Evolutionary conservation across 2,329 filamentous ascomycete species (phyloP).

Genomic region (Fusarium equiseti): DNA sequence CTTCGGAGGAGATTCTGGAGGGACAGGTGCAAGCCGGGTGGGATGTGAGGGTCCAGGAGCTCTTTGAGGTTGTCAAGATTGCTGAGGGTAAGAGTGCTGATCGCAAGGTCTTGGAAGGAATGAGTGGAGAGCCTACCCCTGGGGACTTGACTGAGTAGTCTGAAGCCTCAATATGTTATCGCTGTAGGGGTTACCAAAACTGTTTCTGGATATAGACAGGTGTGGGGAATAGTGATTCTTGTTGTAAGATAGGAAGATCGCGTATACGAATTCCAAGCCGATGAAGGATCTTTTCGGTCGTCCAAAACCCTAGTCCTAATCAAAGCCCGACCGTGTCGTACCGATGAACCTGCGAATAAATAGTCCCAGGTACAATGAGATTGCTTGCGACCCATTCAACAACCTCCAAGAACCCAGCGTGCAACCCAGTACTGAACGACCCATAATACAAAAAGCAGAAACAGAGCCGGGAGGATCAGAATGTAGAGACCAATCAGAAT

Average conservation of each 20-base stretch:
- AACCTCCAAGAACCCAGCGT: background rate
- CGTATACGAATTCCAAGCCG: no score
- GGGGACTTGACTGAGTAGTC: background rate
- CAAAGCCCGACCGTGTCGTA: no score
- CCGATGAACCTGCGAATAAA: no score
- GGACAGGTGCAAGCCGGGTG: background rate
- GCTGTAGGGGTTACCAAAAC: no score
- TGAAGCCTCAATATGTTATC: no score
- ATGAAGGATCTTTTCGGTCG: no score
- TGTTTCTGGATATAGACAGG: no score
- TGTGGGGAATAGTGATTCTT: no score
- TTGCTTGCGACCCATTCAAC: background rate
- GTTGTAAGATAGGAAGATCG: no score
- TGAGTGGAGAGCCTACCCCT: background rate
- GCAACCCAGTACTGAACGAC: background rate
- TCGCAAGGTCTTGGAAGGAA: background rate
- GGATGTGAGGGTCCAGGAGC: background rate
- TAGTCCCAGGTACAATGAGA: no score
- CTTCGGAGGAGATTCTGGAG: conserved; percentile 8
- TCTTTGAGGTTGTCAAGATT: conserved; percentile 5
- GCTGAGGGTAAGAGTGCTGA: conserved; percentile 3
- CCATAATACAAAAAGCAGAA: background rate
- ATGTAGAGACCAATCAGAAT: background rate
- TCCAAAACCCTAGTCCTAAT: no score
- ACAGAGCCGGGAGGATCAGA: fast-evolving